phyloP scores from a whole-genome alignment of 805 yeast genomes.

The Yarrowia sp. region DNA sequence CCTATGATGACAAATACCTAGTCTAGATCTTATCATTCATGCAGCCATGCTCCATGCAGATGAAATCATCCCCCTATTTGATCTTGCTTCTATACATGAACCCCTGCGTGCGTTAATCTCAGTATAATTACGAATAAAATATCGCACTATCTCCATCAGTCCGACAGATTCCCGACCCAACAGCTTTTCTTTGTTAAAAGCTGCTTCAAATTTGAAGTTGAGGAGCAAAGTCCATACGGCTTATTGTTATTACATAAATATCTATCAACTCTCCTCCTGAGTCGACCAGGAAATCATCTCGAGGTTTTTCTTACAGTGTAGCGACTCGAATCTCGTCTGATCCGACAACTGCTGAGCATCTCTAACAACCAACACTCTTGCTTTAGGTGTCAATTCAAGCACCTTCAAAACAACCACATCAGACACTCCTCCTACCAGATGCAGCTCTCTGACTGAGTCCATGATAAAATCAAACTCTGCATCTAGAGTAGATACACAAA shows the following conservation, averaged over 20 bases:
- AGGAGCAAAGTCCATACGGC: too few species aligned
- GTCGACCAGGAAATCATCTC: slow-evolving; percentile 19
- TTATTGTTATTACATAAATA: neutral
- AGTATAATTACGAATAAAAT: too few species aligned
- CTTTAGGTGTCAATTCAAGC: neutral
- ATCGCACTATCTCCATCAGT: too few species aligned
- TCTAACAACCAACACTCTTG: neutral
- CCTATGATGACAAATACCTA: too few species aligned
- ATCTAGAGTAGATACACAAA: neutral
- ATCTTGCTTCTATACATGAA: too few species aligned
- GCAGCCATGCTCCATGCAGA: too few species aligned
- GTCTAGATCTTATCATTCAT: too few species aligned
- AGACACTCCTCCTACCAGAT: neutral
- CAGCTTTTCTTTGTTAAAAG: too few species aligned
- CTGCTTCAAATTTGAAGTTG: too few species aligned
- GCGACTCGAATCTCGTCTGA: neutral
- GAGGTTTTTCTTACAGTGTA: neutral
- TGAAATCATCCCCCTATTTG: too few species aligned
- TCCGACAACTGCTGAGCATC: neutral
- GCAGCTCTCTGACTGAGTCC: neutral
- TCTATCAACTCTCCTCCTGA: neutral
- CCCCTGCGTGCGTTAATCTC: too few species aligned
- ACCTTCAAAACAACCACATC: neutral
- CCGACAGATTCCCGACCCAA: too few species aligned
- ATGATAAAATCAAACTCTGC: neutral